A percentile compares a stretch with the other conserved stretches of the same genome.
Evolutionary conservation across 1,284 basidiomycete species (phyloP).

Genomic region (Coriolopsis trogii): DNA sequence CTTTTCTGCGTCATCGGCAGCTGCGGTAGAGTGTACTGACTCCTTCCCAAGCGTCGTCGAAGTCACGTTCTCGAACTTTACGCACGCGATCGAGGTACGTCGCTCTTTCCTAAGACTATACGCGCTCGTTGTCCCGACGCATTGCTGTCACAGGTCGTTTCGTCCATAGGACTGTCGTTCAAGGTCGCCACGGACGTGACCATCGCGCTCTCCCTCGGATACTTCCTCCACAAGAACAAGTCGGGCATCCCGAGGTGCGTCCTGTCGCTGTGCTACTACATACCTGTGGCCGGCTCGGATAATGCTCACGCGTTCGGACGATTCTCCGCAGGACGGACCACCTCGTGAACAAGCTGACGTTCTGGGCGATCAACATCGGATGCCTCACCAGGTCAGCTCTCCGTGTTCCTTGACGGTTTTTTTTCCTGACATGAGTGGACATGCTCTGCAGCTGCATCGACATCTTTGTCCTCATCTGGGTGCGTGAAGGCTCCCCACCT

Average conservation of each 20-base stretch:
- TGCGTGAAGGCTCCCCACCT: no score
- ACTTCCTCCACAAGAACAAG: not conserved
- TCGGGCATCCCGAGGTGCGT: not conserved
- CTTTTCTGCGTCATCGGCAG: not conserved
- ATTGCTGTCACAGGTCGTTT: not conserved
- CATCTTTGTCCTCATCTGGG: not conserved
- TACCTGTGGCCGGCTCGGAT: no score
- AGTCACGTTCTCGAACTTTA: not conserved
- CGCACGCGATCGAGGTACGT: not conserved
- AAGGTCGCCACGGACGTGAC: not conserved
- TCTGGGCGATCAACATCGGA: conserved; percentile 1
- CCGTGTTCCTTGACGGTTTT: not conserved
- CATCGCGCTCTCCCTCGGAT: not conserved
- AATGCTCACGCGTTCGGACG: not conserved
- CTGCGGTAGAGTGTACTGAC: not conserved
- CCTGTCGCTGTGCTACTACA: no score
- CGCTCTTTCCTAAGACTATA: not conserved
- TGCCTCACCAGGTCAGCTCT: not conserved
- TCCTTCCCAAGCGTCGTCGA: not conserved
- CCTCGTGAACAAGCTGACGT: not conserved
- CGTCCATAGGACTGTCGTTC: not conserved
- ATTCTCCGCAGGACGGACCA: not conserved
- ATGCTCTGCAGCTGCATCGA: not conserved
- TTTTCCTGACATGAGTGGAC: not conserved
- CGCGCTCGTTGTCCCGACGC: not conserved